Evolutionary conservation across 176 grass and related monocot species (phyloP), one percentile per base, ranked within the genome.

Genomic region (Bromus sterilis): DNA sequence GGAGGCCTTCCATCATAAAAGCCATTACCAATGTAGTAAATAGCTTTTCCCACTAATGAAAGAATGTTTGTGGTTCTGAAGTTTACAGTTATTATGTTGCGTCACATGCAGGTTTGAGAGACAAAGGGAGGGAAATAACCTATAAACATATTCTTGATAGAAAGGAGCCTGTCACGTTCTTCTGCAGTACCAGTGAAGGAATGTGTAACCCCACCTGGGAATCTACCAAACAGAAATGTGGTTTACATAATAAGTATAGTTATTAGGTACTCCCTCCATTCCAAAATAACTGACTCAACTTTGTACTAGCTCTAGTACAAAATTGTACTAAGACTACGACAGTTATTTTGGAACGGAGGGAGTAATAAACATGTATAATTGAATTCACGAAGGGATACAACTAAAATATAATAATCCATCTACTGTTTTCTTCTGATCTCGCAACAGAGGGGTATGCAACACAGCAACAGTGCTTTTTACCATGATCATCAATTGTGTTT

Each of bases 111-210:
- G 20, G 16, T 72, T 57, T 71, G 48, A 36, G 62, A 20, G 68
- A 76, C 31, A 9, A 78, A 81, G 74, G 23, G 26, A 33, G 11
- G 57, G 7, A 56, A 26, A 70, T 87, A 76, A 98, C 92, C 95
- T 81, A 98, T 98, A 89, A 91, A 95, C 77, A 95, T 91, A 58
- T 90, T 93, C 42, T 98, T 82, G 74, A 98, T 91, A 86, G 86
- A 88, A 75, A 98, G 87, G 69, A 98, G 86, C 44, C 62, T 95
- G 48, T 91, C 86, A 62, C 88, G 88, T 73, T 98, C 95, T 84
- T 95, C 90, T 60, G 81, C 90, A 48, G 83, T 93, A 77, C 93
- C 95, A 48, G 92, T 98, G 79, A 98, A 95, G 74, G 95, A 95
- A 86, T 98, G 95, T 71, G 92, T 84, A 89, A 98, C 95, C 21